These are phyloP conservation scores for Chaetothyriales sp. DNA, from an alignment of 2,329 filamentous ascomycete species.

Conservation along the genomic window DNA sequence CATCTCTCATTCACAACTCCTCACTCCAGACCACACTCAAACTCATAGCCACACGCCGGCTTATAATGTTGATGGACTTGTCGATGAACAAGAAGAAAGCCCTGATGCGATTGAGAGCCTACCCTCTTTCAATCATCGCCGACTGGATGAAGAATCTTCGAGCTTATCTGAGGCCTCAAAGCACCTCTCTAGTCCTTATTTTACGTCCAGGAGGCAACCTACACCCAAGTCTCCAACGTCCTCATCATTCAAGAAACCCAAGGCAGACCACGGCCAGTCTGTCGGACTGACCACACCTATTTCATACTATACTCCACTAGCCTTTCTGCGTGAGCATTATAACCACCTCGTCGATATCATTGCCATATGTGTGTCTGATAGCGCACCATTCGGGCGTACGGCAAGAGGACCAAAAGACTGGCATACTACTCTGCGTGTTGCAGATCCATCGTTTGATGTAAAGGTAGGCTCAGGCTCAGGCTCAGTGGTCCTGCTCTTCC, in stretches of 20 bases:
- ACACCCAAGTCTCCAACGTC: neutral
- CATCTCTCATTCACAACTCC: constrained; percentile 2
- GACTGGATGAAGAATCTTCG: neutral
- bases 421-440: constrained; percentile 27
- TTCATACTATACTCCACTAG: constrained; percentile 30
- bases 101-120: neutral
- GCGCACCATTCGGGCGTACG: constrained; percentile 18
- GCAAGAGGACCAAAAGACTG: constrained; percentile 27
- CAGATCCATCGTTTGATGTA: constrained; percentile 28
- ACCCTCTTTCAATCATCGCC: neutral
- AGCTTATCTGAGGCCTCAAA: neutral
- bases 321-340: constrained; percentile 29
- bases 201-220: constrained; percentile 7
- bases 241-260: neutral
- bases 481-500: constrained; percentile 27
- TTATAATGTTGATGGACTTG: neutral
- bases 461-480: constrained; percentile 9
- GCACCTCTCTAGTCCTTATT: constrained; percentile 13
- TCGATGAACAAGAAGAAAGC: neutral
- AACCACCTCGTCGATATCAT: constrained; percentile 28
- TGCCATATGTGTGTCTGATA: constrained; percentile 24
- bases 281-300: constrained; percentile 26
- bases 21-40: constrained; percentile 11
- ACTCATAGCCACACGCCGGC: neutral
- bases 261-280: neutral